These are phyloP conservation scores for Xeromyces bisporus DNA, from an alignment of 495 filamentous ascomycete genomes.

Conservation along the genomic window DNA sequence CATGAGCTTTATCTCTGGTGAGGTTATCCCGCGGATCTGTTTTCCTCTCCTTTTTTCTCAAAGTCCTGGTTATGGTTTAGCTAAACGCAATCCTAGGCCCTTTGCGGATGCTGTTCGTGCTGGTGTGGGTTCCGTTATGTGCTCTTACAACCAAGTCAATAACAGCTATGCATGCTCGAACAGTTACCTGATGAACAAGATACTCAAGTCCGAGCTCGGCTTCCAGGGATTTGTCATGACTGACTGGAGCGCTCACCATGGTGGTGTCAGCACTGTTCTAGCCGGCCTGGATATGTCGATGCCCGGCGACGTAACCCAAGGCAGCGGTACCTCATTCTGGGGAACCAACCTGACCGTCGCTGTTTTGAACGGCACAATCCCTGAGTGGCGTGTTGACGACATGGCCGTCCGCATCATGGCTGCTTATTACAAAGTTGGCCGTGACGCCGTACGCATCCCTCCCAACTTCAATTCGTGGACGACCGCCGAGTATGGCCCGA, in stretches of 20 bases:
- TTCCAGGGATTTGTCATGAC: conserved; percentile 93
- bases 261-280: conserved; percentile 57
- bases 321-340: conserved; percentile 60
- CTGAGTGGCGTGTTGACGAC: conserved; percentile 82
- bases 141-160: conserved; percentile 78
- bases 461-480: conserved; percentile 89
- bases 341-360: conserved; percentile 73
- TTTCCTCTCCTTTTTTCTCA: conserved; percentile 7
- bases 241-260: conserved; percentile 79
- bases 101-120: conserved; percentile 61
- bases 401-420: conserved; percentile 89
- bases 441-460: conserved; percentile 40
- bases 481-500: conserved; percentile 50
- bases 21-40: too few relatives aligned
- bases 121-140: conserved; percentile 80
- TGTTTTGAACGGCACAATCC: conserved; percentile 79
- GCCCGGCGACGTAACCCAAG: conserved; percentile 73
- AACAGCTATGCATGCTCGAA: conserved; percentile 54
- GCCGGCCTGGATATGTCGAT: conserved; percentile 92
- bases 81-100: conserved; percentile 24
- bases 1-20: conserved; percentile 89
- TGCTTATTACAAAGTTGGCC: conserved; percentile 79
- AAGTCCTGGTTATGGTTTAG: background rate
- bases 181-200: conserved; percentile 58
- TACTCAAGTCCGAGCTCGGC: conserved; percentile 80